Percentiles rank a stretch among this genome's conserved stretches.
phyloP scores from a whole-genome alignment of 495 filamentous ascomycete genomes.

The Penicillium paradoxum region DNA sequence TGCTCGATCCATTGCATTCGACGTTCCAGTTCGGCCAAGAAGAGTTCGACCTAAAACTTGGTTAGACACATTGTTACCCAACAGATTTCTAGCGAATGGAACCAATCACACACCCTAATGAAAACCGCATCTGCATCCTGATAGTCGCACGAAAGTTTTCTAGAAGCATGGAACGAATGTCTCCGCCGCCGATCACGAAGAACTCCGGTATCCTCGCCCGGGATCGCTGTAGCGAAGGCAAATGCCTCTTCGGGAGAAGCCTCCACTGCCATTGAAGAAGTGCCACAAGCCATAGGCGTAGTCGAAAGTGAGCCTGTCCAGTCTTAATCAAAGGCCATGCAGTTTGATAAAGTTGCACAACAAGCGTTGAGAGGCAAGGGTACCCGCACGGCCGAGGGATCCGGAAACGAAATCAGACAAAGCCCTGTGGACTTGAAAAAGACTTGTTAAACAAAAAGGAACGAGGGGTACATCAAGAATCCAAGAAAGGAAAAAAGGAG shows the following conservation, averaged over 20 bases:
- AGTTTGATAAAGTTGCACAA: background rate
- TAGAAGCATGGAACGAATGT: slow-evolving; percentile 60
- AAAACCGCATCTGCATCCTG: slow-evolving; percentile 61
- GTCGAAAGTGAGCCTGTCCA: slow-evolving; percentile 1
- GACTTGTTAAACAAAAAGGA: background rate
- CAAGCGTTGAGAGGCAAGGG: slow-evolving; percentile 4
- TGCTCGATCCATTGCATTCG: slow-evolving; percentile 84
- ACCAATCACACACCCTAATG: slow-evolving; percentile 47
- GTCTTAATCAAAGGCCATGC: slow-evolving; percentile 1
- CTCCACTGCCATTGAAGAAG: slow-evolving; percentile 44
- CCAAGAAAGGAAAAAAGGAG: slow-evolving; percentile 5
- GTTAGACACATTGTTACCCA: slow-evolving; percentile 16
- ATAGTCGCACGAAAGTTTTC: slow-evolving; percentile 59
- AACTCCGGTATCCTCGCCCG: slow-evolving; percentile 32
- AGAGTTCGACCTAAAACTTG: slow-evolving; percentile 67
- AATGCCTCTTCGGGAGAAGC: slow-evolving; percentile 31
- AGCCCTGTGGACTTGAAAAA: background rate
- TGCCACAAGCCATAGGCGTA: slow-evolving; percentile 42
- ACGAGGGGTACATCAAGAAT: slow-evolving; percentile 4
- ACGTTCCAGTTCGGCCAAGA: slow-evolving; percentile 81
- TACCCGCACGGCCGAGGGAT: background rate
- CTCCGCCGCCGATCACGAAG: slow-evolving; percentile 49
- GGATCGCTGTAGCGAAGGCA: slow-evolving; percentile 30
- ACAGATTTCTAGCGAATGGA: background rate
- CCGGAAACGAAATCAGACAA: background rate